phyloP scores from a whole-genome alignment of 73 alveolate species.

The Symbiodinium pilosum region DNA sequence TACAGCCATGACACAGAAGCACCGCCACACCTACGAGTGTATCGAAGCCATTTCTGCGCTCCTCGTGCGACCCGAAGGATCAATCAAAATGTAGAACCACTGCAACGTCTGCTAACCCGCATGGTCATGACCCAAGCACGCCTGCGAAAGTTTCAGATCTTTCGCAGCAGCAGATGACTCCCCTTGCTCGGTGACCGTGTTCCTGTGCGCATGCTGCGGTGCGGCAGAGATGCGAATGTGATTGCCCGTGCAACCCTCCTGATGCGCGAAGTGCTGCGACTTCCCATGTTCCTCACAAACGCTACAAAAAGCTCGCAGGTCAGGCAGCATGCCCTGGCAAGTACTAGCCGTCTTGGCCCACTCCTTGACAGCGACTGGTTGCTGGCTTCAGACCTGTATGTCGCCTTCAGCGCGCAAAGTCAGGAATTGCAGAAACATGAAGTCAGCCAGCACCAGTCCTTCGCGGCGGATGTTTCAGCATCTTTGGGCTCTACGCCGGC shows the following conservation, averaged over 20 bases:
- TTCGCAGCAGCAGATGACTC: neutral
- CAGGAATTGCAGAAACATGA: too few species aligned
- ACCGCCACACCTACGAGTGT: slow-evolving; percentile 52
- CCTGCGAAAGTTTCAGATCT: neutral
- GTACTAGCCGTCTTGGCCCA: too few species aligned
- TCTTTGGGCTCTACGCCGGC: neutral
- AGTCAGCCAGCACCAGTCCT: neutral
- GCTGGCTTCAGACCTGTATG: neutral
- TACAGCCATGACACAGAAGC: slow-evolving; percentile 9
- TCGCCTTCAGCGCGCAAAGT: neutral
- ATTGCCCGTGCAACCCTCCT: neutral
- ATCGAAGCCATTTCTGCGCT: slow-evolving; percentile 69
- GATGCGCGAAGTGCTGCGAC: slow-evolving; percentile 28
- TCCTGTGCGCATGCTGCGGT: neutral
- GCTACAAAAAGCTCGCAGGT: too few species aligned
- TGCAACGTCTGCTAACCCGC: too few species aligned
- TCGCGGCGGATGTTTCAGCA: neutral
- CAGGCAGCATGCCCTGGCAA: too few species aligned
- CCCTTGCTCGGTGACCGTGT: neutral
- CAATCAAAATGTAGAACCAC: too few species aligned
- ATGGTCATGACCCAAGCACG: neutral
- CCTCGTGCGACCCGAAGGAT: neutral
- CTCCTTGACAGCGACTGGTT: too few species aligned
- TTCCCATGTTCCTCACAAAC: neutral
- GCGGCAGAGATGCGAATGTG: too few species aligned